Base-by-base conservation (phyloP, 176 grass and related monocot genomes). In the Triticum dicoccoides region DNA sequence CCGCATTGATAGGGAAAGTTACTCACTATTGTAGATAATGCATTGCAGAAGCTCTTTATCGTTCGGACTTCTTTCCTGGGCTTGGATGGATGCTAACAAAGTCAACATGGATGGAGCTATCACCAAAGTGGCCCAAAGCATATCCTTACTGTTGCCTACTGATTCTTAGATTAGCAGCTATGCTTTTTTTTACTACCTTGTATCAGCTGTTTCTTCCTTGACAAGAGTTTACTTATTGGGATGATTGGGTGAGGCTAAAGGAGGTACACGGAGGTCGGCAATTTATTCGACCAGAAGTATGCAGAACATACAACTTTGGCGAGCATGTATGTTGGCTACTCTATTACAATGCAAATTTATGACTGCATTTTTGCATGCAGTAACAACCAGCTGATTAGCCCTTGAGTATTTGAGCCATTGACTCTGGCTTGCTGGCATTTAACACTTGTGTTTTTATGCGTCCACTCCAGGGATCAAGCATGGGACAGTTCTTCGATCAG, bases 1-100 rank as follows among this genome's bases (percentile, higher is more conserved):
- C 13, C 62, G 62, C 81, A 77, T 84, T 38, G 74, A 77, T 65
- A 61, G 42, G 35, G 61, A 88, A 79, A 85, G 66, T 29, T 87
- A 80, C 76, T 88, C 75, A 93, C 69, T 77, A 68, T 85, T 62
- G 44, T 80, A 85, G 76, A 61, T 76, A 83, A 80, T 47, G 47
- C 86, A 80, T 80, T 85, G 83, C 88, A 99, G 94, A 93, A 86
- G 85, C 90, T 84, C 89, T 99, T 90, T 96, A 99, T 66, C 91
- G 97, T 25, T 99, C 97, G 3, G 94, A 96, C 83, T 99, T 99
- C 83, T 99, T 99, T 88, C 97, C 97, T 88, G 97, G 97, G 66
- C 97, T 99, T 90, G 97, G 97, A 90, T 99, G 97, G 97, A 99
- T 99, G 97, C 81, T 96, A 89, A 94, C 89, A 83, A 99, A 91